Evolutionary conservation across 23 red algal species (phyloP).

Genomic region (Gracilaria domingensis): DNA sequence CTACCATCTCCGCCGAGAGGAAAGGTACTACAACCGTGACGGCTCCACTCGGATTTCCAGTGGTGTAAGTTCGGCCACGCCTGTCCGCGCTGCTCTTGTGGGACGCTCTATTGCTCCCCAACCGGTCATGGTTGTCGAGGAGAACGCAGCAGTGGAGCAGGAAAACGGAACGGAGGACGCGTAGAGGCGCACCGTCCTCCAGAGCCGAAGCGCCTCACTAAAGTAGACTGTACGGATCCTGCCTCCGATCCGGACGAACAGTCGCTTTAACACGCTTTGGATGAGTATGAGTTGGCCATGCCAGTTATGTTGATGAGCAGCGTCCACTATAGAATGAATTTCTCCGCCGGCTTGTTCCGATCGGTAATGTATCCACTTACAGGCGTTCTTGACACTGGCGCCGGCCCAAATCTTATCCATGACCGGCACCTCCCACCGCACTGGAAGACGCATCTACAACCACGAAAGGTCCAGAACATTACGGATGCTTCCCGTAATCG

Average conservation of each 20-base stretch:
- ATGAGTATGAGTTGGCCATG: not conserved
- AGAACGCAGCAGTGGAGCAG: not conserved
- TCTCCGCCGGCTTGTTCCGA: not conserved
- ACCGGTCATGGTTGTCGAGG: too few species aligned
- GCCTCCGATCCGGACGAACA: not conserved
- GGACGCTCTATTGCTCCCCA: too few species aligned
- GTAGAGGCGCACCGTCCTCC: not conserved
- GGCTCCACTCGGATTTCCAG: too few species aligned
- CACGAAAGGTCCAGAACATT: not conserved
- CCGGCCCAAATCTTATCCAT: slow-evolving; percentile 35
- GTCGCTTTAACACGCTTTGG: not conserved
- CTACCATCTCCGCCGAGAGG: too few species aligned
- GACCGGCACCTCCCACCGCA: not conserved
- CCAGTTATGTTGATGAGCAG: not conserved
- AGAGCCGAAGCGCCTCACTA: not conserved
- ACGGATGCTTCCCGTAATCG: slow-evolving; percentile 1
- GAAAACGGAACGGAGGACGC: not conserved
- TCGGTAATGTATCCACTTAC: slow-evolving; percentile 22
- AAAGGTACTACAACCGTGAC: too few species aligned
- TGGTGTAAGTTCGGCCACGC: too few species aligned
- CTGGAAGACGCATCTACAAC: not conserved
- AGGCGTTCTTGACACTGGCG: slow-evolving; percentile 11
- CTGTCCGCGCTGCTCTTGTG: too few species aligned
- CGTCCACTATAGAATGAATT: slow-evolving; percentile 32
- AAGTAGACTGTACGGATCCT: not conserved